Evolutionary conservation across 345 rosid species (phyloP), one percentile per base, ranked within the genome.

Genomic region (Brassica carinata): DNA sequence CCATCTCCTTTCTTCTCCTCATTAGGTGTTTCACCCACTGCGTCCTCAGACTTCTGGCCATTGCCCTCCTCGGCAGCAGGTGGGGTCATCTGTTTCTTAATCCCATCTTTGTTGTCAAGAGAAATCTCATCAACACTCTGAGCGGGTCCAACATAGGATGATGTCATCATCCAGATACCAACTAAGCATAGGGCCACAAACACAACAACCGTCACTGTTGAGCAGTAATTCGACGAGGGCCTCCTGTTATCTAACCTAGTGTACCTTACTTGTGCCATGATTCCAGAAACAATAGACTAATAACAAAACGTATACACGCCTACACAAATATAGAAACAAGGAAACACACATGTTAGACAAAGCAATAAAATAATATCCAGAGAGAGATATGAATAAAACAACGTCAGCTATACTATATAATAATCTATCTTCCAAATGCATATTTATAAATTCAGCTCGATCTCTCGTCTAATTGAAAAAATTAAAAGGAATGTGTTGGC

Each of bases 81-180:
- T 11, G 81, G 69, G 1, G 73, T 51, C 69, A 78, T 83, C 72
- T 85, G 87, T 43, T 88, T 87, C 84, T 83, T 87, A 33, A 86
- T 77, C 80, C 86, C 93, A 76, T 73, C 86, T 67, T 85, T 95
- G 72, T 77, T 86, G 69, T 91, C 92, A 76, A 86, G 81, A 64
- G 85, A 75, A 68, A 87, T 82, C 75, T 76, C 91, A 45, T 91
- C 94, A 15, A 86, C 86, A 75, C 69, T 89, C 80, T 86, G 88
- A 59, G 83, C 88, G 0, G 99, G 94, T 67, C 85, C 90, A 15
- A 86, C 83, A 5, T 94, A 88, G 1, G 98, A 93, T 0, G 97
- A 93, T 5, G 94, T 92, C 92, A 93, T 86, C 97, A 96, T 96
- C 99, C 99, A 96, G 36, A 90, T 86, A 69, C 98, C 99, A 45